A percentile compares a stretch with the other conserved stretches of the same genome.
Evolutionary conservation across 2,329 filamentous ascomycete species (phyloP).

Genomic region (Epichloe scottii): DNA sequence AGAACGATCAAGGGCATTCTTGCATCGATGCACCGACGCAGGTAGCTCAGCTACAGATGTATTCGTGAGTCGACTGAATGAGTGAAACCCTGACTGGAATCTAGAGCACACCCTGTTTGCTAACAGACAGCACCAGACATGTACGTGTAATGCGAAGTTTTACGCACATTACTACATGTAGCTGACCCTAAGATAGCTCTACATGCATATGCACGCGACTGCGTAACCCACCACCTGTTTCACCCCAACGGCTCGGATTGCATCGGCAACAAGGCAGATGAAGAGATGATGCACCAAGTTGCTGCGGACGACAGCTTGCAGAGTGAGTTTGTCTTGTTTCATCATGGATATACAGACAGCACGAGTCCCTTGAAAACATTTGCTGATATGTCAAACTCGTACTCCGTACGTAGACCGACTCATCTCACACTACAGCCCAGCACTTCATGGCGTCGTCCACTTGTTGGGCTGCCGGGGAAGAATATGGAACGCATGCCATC

Average conservation of each 20-base stretch:
- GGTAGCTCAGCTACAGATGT: constrained; percentile 29
- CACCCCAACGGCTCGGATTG: constrained; percentile 52
- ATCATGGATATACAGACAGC: not conserved
- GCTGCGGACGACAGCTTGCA: constrained; percentile 56
- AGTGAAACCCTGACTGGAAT: not conserved
- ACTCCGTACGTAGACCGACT: constrained; percentile 40
- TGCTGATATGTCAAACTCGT: not conserved
- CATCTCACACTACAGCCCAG: constrained; percentile 43
- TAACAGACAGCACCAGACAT: constrained; percentile 1
- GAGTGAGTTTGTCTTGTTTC: constrained; percentile 27
- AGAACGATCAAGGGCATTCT: constrained; percentile 42
- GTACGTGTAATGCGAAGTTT: not conserved
- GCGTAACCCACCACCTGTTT: constrained; percentile 57
- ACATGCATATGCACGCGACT: constrained; percentile 58
- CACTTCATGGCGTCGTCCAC: constrained; percentile 16
- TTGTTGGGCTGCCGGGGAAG: too few species aligned
- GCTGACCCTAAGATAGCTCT: constrained; percentile 21
- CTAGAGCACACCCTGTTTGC: not conserved
- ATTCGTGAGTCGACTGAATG: constrained; percentile 36
- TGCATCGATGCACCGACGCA: constrained; percentile 36
- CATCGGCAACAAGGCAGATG: constrained; percentile 40
- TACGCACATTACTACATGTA: not conserved
- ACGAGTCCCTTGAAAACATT: not conserved
- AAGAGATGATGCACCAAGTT: constrained; percentile 55
- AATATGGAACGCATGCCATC: not conserved